Conservation (phyloP, 108 stramenopile genomes). For the Cyclostephanos tholiformis region DNA sequence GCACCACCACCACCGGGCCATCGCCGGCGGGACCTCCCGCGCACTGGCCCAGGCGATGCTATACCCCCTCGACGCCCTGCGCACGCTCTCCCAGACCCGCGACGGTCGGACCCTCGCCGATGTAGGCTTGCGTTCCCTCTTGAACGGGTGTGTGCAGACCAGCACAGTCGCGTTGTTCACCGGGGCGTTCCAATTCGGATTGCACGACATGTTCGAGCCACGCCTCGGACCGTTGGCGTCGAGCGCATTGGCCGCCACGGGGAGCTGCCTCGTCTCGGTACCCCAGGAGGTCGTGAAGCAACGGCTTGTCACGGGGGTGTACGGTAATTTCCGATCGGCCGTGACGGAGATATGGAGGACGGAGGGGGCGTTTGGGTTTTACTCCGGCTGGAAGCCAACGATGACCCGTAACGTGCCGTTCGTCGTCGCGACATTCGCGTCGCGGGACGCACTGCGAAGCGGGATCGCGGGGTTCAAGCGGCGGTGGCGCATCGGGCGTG, state of each 20-base stretch:
- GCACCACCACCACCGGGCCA: constrained; percentile 41
- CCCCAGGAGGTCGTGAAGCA: constrained; percentile 83
- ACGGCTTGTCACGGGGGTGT: constrained; percentile 66
- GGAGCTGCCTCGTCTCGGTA: constrained; percentile 60
- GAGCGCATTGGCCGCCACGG: constrained; percentile 54
- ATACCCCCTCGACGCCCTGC: constrained; percentile 75
- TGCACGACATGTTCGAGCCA: constrained; percentile 44
- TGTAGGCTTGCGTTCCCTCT: constrained; percentile 46
- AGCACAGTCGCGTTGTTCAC: constrained; percentile 64
- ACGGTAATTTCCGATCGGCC: constrained; percentile 64
- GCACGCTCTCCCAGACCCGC: constrained; percentile 73
- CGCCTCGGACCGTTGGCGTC: constrained; percentile 48
- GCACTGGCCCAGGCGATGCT: constrained; percentile 55
- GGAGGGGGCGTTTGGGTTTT: constrained; percentile 68
- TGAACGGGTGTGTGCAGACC: constrained; percentile 62
- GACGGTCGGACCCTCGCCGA: constrained; percentile 60
- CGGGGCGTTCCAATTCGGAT: constrained; percentile 67
- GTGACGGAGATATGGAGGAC: constrained; percentile 47
- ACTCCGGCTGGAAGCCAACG: constrained; percentile 65
- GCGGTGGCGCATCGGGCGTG: not conserved
- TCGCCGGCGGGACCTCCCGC: constrained; percentile 63
- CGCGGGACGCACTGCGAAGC: constrained; percentile 44
- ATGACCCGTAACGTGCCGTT: constrained; percentile 72
- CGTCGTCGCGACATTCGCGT: constrained; percentile 64
- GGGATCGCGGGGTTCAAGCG: constrained; percentile 22